phyloP scores from a whole-genome alignment of 306 rosid species.

The Benincasa hispida region DNA sequence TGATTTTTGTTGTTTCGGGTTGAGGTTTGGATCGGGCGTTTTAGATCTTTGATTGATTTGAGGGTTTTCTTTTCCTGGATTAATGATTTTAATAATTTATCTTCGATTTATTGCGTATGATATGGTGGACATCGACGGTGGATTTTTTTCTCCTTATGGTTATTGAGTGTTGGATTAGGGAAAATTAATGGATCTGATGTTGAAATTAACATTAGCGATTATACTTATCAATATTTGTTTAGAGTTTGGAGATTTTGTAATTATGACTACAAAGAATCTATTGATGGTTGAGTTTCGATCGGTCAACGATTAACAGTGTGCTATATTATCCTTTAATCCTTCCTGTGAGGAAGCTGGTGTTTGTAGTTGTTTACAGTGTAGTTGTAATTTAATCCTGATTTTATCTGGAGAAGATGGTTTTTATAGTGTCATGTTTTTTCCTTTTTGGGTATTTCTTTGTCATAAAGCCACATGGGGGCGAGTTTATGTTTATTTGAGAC shows the following conservation, averaged over 20 bases:
- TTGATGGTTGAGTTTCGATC: not conserved
- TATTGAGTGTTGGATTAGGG: not conserved
- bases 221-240: not conserved
- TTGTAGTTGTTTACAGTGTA: not conserved
- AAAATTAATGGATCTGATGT: not conserved
- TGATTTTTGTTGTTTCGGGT: not conserved
- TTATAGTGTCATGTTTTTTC: not conserved
- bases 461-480: not conserved
- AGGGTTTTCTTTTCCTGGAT: not conserved
- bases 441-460: not conserved
- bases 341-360: not conserved
- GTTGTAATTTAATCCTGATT: not conserved
- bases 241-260: not conserved
- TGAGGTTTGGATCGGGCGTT: not conserved
- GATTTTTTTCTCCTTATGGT: too few relatives aligned
- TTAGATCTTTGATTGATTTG: not conserved
- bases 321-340: not conserved
- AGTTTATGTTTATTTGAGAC: not conserved
- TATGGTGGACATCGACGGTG: not conserved
- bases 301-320: not conserved
- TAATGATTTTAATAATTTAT: not conserved
- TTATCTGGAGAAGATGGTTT: not conserved
- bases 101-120: not conserved
- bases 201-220: not conserved
- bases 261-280: not conserved